Evolutionary conservation across 2,329 filamentous ascomycete genomes (phyloP), one percentile per base, ranked within the genome.

Genomic region (Diplodia mutila): DNA sequence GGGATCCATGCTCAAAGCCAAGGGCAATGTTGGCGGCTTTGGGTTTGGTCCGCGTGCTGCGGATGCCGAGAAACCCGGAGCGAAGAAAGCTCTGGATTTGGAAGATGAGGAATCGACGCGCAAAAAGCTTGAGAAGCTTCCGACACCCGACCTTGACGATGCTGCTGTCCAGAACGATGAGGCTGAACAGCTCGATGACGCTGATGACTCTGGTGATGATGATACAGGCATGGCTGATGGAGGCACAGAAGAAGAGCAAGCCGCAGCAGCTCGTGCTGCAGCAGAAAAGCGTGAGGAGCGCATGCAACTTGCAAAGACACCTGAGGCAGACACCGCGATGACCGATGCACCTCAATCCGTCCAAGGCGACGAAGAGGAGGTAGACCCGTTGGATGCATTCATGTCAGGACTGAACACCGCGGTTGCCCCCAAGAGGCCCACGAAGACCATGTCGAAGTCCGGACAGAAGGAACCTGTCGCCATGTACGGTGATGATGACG

Each of bases 381-480:
- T 95, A 42, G 95, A 99, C 77, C 93, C 95, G 8, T 83, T 99
- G 46, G 95, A 99, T 81, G 94, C 93, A n/a, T 99, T 96, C 82
- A 99, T 99, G 95, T 90, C 89, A 64, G 87, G 86, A 69, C 83
- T 91, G 61, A 82, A 82, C 3, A 85, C 87, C 66, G 78, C 78
- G 53, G 79, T 81, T 11, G 74, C 77, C n/a, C 82, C 80, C 68
- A 81, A 80, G 70, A 74, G 65, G 39, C 52, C 49, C 69, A 29
- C 55, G 18, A 74, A 76, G 57, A 54, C 71, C 11, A 69, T 79
- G 65, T 78, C 78, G 61, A 77, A 61, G 69, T 82, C 80, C 57
- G 85, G 84, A 69, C 88, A 90, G 66, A 89, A 92, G 73, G 92
- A 92, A 14, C 61, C 67, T 1, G 90, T 97, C 77, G 88, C 94